Evolutionary conservation across 495 filamentous ascomycete species (phyloP).

Genomic region (Hypoxylon fragiforme): DNA sequence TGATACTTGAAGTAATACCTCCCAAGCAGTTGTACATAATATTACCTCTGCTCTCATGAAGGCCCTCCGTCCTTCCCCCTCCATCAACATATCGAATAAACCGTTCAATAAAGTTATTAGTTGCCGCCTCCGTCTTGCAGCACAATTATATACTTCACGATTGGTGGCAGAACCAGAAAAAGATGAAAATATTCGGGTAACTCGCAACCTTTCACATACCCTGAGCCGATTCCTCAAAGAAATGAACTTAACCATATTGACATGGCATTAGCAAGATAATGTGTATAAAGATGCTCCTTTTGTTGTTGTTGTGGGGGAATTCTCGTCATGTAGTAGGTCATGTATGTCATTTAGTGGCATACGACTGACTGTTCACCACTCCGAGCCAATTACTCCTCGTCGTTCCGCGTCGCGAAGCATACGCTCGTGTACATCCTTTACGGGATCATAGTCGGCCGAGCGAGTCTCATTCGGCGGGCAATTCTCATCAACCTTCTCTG

Average conservation of each 20-base stretch:
- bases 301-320: neutral
- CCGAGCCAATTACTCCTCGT: constrained; percentile 38
- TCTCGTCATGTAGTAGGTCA: too few relatives aligned
- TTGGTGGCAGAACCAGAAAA: neutral
- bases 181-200: constrained; percentile 4
- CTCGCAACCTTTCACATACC: constrained; percentile 12
- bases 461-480: constrained; percentile 40
- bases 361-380: constrained; percentile 22
- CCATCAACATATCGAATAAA: neutral
- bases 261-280: constrained; percentile 22
- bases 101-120: neutral
- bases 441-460: constrained; percentile 33
- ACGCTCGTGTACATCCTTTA: constrained; percentile 32
- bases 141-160: neutral
- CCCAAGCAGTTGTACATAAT: neutral
- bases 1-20: neutral
- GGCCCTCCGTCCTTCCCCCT: neutral
- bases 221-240: constrained; percentile 31
- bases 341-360: neutral
- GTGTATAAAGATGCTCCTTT: constrained; percentile 13
- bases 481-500: constrained; percentile 49
- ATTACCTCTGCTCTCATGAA: neutral
- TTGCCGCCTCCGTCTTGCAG: neutral
- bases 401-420: constrained; percentile 37
- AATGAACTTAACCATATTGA: constrained; percentile 34